Conservation (phyloP, 306 rosid species). For the Cucurbita pepo region DNA sequence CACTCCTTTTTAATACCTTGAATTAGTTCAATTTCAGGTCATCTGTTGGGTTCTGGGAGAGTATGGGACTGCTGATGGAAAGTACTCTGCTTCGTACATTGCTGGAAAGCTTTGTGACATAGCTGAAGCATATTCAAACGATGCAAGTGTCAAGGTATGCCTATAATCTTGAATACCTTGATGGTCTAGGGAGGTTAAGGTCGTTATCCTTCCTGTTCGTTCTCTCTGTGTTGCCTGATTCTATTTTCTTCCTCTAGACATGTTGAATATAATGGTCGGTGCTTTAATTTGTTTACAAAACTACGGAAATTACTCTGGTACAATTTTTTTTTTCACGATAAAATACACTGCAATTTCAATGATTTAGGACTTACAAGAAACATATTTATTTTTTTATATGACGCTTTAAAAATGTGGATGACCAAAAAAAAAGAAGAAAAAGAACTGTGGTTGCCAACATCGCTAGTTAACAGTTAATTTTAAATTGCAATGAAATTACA, state of each 20-base stretch:
- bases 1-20: background rate
- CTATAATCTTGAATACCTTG: background rate
- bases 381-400: background rate
- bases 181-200: background rate
- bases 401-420: background rate
- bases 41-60: constrained; percentile 99
- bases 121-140: constrained; percentile 89
- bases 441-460: background rate
- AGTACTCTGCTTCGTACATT: constrained; percentile 62
- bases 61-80: constrained; percentile 87
- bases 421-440: background rate
- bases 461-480: background rate
- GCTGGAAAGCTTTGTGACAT: constrained; percentile 80
- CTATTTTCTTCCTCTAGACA: background rate
- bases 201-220: background rate
- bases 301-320: background rate
- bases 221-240: background rate
- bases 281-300: background rate
- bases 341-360: background rate
- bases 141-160: constrained; percentile 78
- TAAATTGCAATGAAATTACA: background rate
- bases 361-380: background rate
- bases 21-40: constrained; percentile 45
- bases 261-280: background rate
- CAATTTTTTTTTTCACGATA: background rate